Evolutionary conservation across 2,329 filamentous ascomycete species (phyloP), one percentile per base, ranked within the genome.

Genomic region (Pseudogymnoascus sp.): DNA sequence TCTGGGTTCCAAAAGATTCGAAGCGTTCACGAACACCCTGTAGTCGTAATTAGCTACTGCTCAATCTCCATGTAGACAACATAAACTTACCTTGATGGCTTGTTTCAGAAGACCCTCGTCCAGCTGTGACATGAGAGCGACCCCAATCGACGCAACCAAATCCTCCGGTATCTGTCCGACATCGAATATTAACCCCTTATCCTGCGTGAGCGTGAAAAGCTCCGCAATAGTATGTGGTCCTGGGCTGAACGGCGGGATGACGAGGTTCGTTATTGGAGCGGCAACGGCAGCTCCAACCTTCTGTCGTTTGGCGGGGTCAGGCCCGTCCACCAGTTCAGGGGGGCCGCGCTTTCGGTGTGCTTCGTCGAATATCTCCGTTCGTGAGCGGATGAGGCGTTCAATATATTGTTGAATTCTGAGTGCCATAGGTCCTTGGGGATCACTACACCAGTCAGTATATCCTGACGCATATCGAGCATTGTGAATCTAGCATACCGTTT

Each of bases 391-490:
- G 64, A 95, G 82, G 58, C 90, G 84, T 68, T 96, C 91, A 15
- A 96, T 78, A 69, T 96, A 87, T 70, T 94, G 89, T 68, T 96
- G 90, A 72, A 99, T 94, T 64, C 90, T 87, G 0, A 81, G 82
- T 20, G 83, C 81, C 60, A 91, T 79, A 0, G 90, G 86, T 67
- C 91, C 89, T 61, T 89, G 88, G 2, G 90, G 89, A 67, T 94
- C 91, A 69, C 92, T 91, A 63, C 33, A 33, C 39, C 57, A 53
- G 64, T 72, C 64, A 72, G 69, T 62, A 65, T 60, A 58, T 59
- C 18, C 30, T 35, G 59, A 28, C 18, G 8, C 18, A 15, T 9
- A 58, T 37, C 7, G 33, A 22, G 35, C 43, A 61, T 22, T 36
- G 50, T 47, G 59, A 38, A 57, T 25, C 35, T n/a, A 20, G 20